Evolutionary conservation across 2,329 filamentous ascomycete species (phyloP), one percentile per base, ranked within the genome.

Genomic region (Macrophomina pseudophaseolina): DNA sequence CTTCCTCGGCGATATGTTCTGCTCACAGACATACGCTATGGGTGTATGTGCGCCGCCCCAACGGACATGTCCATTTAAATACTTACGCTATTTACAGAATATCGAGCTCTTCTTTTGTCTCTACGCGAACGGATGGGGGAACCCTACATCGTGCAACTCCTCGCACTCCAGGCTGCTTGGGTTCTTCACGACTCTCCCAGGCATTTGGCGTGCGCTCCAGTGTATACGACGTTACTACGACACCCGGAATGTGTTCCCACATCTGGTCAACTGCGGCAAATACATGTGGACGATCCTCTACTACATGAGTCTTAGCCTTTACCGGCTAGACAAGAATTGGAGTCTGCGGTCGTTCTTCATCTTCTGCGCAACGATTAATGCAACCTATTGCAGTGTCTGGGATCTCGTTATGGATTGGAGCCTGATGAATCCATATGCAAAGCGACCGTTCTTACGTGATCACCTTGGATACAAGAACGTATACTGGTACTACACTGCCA

Each of bases 401-500:
- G 95, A 99, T 75, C 81, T 99, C 1, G 88, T 93, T 70, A 97
- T 98, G 91, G 95, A 99, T 78, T 98, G 95, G 85, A 95, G 91
- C 74, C 84, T 97, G n/a, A 85, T 94, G 3, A 93, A 97, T 72
- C 85, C 90, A 0, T 87, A 90, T 65, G 87, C 91, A 0, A 86
- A 87, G 11, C 83, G 91, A 70, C 85, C 82, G 0, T 79, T 81
- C 67, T 72, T 97, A 11, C 90, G 95, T 6, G 88, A 94, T 67
- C 90, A 91, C 8, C 85, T 95, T 0, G 93, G 90, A 0, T 91
- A 95, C 72, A 94, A 94, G 74, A 84, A 84, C 12, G 84, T 86
- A 3, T 95, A 92, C 90, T 83, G 90, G 49, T 99, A 99, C 82
- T 99, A 98, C 76, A 77, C 80, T 5, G 92, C 95, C 67, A 97